Evolutionary conservation across 2,329 filamentous ascomycete genomes (phyloP).

Genomic region (Trematosphaeria pertusa): DNA sequence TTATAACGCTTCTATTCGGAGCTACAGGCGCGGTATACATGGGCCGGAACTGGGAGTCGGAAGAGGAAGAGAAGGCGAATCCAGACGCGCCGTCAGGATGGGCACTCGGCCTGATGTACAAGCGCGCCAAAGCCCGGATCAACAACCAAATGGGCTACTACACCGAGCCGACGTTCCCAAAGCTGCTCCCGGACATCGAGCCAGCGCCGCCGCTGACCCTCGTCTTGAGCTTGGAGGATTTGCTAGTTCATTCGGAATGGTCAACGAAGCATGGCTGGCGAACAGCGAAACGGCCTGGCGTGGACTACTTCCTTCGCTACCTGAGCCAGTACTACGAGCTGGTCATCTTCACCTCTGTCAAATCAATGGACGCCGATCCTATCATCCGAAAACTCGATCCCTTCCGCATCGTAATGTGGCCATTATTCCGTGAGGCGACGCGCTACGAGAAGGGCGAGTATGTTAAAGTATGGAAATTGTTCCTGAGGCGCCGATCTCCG

Average conservation of each 20-base stretch:
- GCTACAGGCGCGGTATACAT: conserved; percentile 73
- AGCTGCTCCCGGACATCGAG: conserved; percentile 83
- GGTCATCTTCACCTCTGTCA: conserved; percentile 91
- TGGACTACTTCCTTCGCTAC: conserved; percentile 97
- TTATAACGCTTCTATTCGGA: conserved; percentile 62
- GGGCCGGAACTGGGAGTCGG: conserved; percentile 83
- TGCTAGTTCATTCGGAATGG: conserved; percentile 96
- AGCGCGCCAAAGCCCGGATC: conserved; percentile 77
- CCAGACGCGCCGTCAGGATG: conserved; percentile 80
- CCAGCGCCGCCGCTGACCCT: conserved; percentile 89
- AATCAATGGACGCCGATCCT: conserved; percentile 82
- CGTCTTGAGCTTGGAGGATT: conserved; percentile 89
- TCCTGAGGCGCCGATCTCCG: not conserved
- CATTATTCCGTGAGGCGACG: conserved; percentile 94
- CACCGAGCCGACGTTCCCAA: conserved; percentile 92
- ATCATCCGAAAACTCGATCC: conserved; percentile 93
- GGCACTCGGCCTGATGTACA: conserved; percentile 77
- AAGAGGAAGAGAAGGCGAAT: conserved; percentile 74
- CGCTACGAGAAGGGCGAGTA: conserved; percentile 96
- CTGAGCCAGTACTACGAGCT: conserved; percentile 98
- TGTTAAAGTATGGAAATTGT: conserved; percentile 74
- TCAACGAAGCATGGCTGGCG: conserved; percentile 92
- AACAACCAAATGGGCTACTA: conserved; percentile 86
- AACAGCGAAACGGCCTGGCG: conserved; percentile 89
- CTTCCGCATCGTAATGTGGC: conserved; percentile 94